Base-by-base conservation (phyloP, 2,329 filamentous ascomycete genomes). In the Sporothrix variecibatus region DNA sequence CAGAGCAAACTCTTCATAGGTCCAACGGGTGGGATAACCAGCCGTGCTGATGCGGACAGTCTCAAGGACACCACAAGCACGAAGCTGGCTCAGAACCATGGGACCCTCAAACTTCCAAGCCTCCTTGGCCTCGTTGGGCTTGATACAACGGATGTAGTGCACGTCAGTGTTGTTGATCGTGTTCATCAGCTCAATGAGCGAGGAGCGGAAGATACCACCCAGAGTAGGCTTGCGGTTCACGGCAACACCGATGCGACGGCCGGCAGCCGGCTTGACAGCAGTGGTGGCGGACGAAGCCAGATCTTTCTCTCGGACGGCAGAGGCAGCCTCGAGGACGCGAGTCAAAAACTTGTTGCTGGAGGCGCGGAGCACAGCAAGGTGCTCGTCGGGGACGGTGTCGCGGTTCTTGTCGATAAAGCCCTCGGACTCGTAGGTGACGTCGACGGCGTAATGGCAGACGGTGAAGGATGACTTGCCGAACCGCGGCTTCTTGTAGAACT, bases 381-480 rank as follows among this genome's bases (percentile, higher is more conserved):
- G 96, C 85, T 99, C 96, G 81, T 99, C 96, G 6, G 96, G 96
- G 65, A 99, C 96, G 26, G 97, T 99, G 83, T 99, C 96, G 82
- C 96, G 91, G 84, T 99, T 99, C 89, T 99, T 99, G 83, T 99
- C 97, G 80, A 99, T 98, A 84, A 99, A 99, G 65, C 96, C 96
- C 79, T 99, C 96, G 1, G 95, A 98, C 83, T 99, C 96, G 82
- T 99, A 99, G 23, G 95, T 98, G 78, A 99, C 96, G 80, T 99
- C 96, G 73, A 99, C 88, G 71, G 96, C 96, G 84, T 99, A 99
- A 84, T 99, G 97, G 83, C 95, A 98, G 76, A 99, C 95, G 8
- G 96, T 98, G 85, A 99, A 99, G 0, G 96, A 89, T 17, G 95
- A 97, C 84, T 98, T 98, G 78, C 96, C 96, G 79, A 99, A 99